Percentiles rank a stretch among this genome's conserved stretches.
These are phyloP conservation scores for Chalciporus pseudorubinellus DNA, from an alignment of 768 basidiomycete species.

Conservation along the genomic window DNA sequence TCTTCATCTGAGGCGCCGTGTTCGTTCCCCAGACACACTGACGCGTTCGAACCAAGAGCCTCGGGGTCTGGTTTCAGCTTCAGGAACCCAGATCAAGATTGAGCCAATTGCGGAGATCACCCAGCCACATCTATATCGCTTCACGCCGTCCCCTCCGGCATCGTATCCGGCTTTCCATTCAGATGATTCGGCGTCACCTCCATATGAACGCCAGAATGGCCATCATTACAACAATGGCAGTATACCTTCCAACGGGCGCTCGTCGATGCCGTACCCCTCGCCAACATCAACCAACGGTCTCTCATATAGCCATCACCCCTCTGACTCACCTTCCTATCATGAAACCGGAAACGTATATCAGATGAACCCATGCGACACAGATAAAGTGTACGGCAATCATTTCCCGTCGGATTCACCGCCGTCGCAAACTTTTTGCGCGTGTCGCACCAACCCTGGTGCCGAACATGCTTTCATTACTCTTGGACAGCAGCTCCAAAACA, in stretches of 20 bases:
- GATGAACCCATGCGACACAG: slow-evolving; percentile 34
- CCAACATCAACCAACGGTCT: slow-evolving; percentile 34
- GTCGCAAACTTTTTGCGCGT: slow-evolving; percentile 51
- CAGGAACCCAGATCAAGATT: slow-evolving; percentile 66
- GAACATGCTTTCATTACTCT: slow-evolving; percentile 59
- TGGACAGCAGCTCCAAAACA: slow-evolving; percentile 59
- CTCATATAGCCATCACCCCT: slow-evolving; percentile 33
- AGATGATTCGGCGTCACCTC: slow-evolving; percentile 38
- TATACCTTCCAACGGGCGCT: slow-evolving; percentile 24
- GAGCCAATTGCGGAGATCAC: slow-evolving; percentile 53
- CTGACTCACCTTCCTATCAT: slow-evolving; percentile 33
- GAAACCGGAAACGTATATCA: slow-evolving; percentile 37
- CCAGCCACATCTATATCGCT: slow-evolving; percentile 60
- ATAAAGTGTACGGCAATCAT: slow-evolving; percentile 34
- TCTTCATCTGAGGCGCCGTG: slow-evolving; percentile 42
- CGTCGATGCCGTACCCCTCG: slow-evolving; percentile 35
- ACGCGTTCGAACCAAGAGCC: slow-evolving; percentile 35
- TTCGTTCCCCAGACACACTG: slow-evolving; percentile 36
- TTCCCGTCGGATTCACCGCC: slow-evolving; percentile 31
- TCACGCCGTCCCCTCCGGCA: slow-evolving; percentile 60
- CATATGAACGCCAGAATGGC: slow-evolving; percentile 34
- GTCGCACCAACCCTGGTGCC: slow-evolving; percentile 60
- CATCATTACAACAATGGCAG: slow-evolving; percentile 34
- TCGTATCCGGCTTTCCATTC: slow-evolving; percentile 53
- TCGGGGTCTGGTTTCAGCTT: slow-evolving; percentile 40